phyloP scores from a whole-genome alignment of 257 asterid genomes.

The Nicotiana knightiana region DNA sequence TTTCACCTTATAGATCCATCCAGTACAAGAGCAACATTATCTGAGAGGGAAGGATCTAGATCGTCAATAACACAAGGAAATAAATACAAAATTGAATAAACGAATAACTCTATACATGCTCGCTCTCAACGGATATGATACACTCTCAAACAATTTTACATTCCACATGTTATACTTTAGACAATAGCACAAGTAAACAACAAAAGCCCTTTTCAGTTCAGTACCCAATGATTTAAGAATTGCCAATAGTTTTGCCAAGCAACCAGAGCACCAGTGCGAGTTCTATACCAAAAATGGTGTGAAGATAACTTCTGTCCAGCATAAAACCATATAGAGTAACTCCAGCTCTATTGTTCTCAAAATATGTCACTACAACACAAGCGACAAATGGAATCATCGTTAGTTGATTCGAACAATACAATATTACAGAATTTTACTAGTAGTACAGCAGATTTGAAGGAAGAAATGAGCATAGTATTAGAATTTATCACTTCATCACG shows the following conservation, averaged over 20 bases:
- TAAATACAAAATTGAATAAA: background rate
- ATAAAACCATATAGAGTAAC: constrained; percentile 83
- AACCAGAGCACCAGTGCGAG: constrained; percentile 81
- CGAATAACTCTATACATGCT: background rate
- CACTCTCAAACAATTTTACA: background rate
- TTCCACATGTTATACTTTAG: background rate
- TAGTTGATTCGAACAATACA: background rate
- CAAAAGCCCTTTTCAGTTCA: background rate
- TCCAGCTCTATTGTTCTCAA: constrained; percentile 89
- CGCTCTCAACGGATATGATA: background rate
- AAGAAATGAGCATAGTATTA: background rate
- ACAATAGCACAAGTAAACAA: background rate
- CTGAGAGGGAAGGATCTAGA: too few species aligned
- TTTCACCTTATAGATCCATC: too few species aligned
- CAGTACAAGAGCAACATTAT: too few species aligned
- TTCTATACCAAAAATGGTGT: constrained; percentile 77
- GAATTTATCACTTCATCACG: background rate
- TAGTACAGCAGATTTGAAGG: background rate
- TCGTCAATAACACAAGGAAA: too few species aligned
- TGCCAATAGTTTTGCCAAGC: constrained; percentile 82
- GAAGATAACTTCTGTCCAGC: constrained; percentile 79
- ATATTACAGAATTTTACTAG: background rate
- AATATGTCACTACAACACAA: constrained; percentile 56
- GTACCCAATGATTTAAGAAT: constrained; percentile 33
- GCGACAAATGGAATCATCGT: background rate